phyloP scores from a whole-genome alignment of 73 alveolate species.

The Paramecium bursaria region DNA sequence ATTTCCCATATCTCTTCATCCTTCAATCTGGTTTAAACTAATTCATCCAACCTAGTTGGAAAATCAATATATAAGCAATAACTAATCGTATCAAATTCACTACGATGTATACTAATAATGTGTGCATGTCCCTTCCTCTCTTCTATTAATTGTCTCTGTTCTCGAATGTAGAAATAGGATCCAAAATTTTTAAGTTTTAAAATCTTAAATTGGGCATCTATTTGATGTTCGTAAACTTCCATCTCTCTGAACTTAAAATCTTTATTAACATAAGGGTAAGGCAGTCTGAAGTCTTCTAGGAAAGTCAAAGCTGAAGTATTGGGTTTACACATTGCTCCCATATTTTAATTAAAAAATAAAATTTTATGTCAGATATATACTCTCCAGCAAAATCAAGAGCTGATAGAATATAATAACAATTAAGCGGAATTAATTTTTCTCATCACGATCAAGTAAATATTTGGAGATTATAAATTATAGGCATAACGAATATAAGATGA shows the following conservation, averaged over 20 bases:
- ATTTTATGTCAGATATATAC: too few species aligned
- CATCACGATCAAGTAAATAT: constrained; percentile 38
- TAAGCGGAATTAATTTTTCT: background rate
- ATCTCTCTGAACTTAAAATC: constrained; percentile 22
- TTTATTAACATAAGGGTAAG: constrained; percentile 35
- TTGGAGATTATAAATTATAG: background rate
- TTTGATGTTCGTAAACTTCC: constrained; percentile 54
- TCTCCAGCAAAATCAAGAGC: constrained; percentile 58
- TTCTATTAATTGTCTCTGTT: background rate
- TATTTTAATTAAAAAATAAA: too few species aligned
- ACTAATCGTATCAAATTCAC: background rate
- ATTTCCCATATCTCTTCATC: constrained; percentile 22
- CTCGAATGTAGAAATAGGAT: constrained; percentile 17
- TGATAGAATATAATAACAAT: constrained; percentile 21
- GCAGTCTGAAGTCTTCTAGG: constrained; percentile 41
- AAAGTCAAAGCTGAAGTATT: too few species aligned
- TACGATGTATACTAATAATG: background rate
- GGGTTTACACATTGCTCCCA: too few species aligned
- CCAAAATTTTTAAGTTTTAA: constrained; percentile 17
- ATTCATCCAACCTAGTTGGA: constrained; percentile 29
- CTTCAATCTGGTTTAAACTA: background rate
- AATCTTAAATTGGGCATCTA: constrained; percentile 29
- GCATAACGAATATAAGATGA: constrained; percentile 41
- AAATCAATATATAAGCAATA: constrained; percentile 9
- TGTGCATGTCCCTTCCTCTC: background rate